Evolutionary conservation across 2,329 filamentous ascomycete genomes (phyloP), one percentile per base, ranked within the genome.

Genomic region (Furcasterigmium furcatum): DNA sequence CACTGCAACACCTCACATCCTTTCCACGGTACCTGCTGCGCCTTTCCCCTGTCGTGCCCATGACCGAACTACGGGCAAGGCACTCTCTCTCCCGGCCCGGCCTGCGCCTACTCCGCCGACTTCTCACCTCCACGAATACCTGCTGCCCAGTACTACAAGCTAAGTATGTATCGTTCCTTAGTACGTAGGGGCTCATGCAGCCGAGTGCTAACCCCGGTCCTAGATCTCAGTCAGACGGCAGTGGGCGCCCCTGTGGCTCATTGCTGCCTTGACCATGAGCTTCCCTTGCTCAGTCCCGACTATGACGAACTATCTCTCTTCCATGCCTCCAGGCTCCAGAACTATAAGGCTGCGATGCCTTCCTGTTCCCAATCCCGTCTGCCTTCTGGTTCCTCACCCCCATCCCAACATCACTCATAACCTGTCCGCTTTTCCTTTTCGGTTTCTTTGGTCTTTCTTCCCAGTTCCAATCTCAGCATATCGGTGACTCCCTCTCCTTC

Each of bases 291-390:
- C 51, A 56, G 53, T 61, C 56, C 58, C 55, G 50, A 55, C 57
- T 53, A 57, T 55, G 52, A 51, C 53, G 52, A 46, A 49, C 52
- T 32, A 9, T 7, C 40, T 21, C n/a, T 36, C 12, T 9, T 49
- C 47, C 53, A 39, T 46, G 41, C 61, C n/a, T 18, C 34, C 61
- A 70, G 67, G 64, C 65, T 68, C 56, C 65, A 62, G 61, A 57
- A 51, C 62, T 79, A 79, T 79, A 79, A 79, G 75, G 74, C 70
- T 74, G 59, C 69, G 68, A 76, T 76, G 64, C 61, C 72, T 71
- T 70, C 62, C 61, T 54, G 53, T 52, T 53, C 48, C 59, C 51
- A 55, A 59, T 56, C 55, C 48, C 51, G 44, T 51, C 52, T 45
- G 44, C 42, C 54, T 44, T 43, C 44, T 50, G 38, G 41, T 47